A percentile compares a stretch with the other conserved stretches of the same genome.
Conservation (phyloP, 2,329 filamentous ascomycete genomes). For the Periconia macrospinosa region DNA sequence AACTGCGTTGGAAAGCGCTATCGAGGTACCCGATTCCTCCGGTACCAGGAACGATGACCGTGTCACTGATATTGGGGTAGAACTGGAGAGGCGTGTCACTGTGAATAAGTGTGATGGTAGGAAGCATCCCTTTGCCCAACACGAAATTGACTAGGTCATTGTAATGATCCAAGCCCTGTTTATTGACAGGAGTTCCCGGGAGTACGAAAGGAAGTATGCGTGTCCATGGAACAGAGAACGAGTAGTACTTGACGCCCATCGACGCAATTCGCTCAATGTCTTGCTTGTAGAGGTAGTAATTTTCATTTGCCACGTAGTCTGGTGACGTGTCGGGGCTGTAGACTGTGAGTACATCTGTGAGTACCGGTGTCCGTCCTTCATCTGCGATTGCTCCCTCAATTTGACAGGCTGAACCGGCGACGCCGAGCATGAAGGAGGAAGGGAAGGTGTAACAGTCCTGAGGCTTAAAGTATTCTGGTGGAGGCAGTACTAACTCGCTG, state of each 20-base stretch:
- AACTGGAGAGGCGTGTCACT: conserved; percentile 54
- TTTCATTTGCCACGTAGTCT: conserved; percentile 48
- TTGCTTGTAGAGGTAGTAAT: conserved; percentile 61
- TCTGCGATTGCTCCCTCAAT: conserved; percentile 38
- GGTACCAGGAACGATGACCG: conserved; percentile 18
- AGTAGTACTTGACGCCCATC: conserved; percentile 56
- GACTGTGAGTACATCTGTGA: conserved; percentile 19
- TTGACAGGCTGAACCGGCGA: conserved; percentile 29
- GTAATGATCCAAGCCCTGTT: conserved; percentile 56
- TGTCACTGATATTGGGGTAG: conserved; percentile 37
- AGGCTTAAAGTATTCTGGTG: conserved; percentile 54
- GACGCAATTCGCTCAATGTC: conserved; percentile 57
- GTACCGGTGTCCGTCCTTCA: conserved; percentile 27
- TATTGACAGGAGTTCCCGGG: conserved; percentile 55
- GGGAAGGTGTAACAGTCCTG: conserved; percentile 56
- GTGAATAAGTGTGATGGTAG: conserved; percentile 53
- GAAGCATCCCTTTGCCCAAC: conserved; percentile 54
- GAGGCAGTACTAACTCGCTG: conserved; percentile 59
- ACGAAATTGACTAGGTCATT: conserved; percentile 57
- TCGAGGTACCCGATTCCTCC: conserved; percentile 28
- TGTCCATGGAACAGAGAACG: conserved; percentile 57
- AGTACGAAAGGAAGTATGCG: conserved; percentile 57
- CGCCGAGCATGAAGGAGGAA: conserved; percentile 45
- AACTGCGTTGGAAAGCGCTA: conserved; percentile 41
- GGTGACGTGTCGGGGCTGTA: conserved; percentile 8